These are phyloP conservation scores for Colletotrichum sojae DNA, from an alignment of 2,329 filamentous ascomycete species.

Conservation along the genomic window DNA sequence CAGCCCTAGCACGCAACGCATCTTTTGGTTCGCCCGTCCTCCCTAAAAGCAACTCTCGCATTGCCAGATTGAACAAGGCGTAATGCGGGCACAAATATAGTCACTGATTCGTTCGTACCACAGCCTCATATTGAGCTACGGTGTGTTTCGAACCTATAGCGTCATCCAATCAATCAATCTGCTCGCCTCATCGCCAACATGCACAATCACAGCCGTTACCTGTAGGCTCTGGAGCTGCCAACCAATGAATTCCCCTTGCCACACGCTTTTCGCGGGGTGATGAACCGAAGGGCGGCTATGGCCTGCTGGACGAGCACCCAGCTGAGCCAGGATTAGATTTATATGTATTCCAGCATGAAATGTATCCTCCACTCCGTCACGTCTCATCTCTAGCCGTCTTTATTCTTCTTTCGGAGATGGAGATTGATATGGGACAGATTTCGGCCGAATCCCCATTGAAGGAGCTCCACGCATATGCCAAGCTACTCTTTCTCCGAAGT, in stretches of 20 bases:
- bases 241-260: slow-evolving; percentile 1
- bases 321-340: background rate
- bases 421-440: no score
- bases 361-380: background rate
- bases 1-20: no score
- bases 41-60: no score
- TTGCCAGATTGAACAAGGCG: no score
- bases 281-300: background rate
- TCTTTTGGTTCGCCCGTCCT: no score
- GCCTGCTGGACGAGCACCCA: background rate
- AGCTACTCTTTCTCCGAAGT: no score
- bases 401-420: no score
- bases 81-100: no score
- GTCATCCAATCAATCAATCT: background rate
- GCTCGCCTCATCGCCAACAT: slow-evolving; percentile 3
- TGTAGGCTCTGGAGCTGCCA: slow-evolving; percentile 5
- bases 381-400: background rate
- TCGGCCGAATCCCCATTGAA: no score
- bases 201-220: slow-evolving; percentile 1
- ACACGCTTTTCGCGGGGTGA: background rate
- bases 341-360: background rate
- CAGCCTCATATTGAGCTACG: no score
- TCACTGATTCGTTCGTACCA: no score
- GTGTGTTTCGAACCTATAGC: background rate
- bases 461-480: no score